A percentile compares a stretch with the other conserved stretches of the same genome.
These are phyloP conservation scores for Sporothrix dimorphospora DNA, from an alignment of 2,329 filamentous ascomycete genomes.

Conservation along the genomic window DNA sequence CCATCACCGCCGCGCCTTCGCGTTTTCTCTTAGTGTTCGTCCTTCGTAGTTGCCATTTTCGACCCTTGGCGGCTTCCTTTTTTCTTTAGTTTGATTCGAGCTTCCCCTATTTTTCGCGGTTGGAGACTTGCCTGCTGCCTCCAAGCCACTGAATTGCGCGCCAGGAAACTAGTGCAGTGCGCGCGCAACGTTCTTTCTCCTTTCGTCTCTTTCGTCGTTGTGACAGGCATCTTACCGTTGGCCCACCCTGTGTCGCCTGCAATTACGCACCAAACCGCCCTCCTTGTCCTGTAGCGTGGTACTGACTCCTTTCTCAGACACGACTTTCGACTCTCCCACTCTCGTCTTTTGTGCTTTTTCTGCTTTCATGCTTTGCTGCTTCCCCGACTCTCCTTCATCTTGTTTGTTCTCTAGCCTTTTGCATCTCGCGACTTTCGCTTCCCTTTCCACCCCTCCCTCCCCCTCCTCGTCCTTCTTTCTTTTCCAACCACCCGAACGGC, in stretches of 20 bases:
- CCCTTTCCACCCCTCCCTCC: background rate
- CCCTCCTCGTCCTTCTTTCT: too few species aligned
- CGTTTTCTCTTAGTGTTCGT: background rate
- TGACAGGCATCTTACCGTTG: background rate
- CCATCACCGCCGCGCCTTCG: background rate
- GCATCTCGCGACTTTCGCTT: background rate
- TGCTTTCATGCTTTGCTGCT: background rate
- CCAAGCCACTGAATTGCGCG: background rate
- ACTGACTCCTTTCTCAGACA: conserved; percentile 15
- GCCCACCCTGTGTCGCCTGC: background rate
- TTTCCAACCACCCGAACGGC: conserved; percentile 1
- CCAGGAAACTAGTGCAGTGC: background rate
- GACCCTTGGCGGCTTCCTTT: background rate
- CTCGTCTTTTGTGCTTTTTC: background rate
- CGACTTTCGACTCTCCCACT: background rate
- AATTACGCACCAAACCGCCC: background rate
- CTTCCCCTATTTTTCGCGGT: background rate
- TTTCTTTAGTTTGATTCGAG: background rate
- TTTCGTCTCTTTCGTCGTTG: background rate
- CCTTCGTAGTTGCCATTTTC: background rate
- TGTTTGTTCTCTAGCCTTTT: background rate
- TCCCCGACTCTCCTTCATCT: background rate
- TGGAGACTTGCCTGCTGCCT: background rate
- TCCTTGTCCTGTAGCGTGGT: conserved; percentile 2
- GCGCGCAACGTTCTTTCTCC: background rate